phyloP scores from a whole-genome alignment of 2,329 filamentous ascomycete genomes.

The Alternaria arbusti region DNA sequence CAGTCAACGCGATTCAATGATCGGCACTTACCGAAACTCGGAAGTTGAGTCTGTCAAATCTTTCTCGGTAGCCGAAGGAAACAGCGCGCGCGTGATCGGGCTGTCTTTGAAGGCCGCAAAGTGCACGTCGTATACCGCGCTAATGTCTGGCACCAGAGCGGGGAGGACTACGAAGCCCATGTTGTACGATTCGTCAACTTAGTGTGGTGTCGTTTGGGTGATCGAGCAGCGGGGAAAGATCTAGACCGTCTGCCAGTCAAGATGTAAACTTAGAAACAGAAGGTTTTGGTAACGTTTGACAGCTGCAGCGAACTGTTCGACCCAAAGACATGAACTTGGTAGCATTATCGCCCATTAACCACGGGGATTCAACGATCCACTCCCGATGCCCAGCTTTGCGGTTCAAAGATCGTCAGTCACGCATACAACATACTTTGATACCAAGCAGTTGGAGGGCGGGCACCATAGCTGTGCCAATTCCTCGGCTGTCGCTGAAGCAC shows the following conservation, averaged over 20 bases:
- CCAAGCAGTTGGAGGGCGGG: neutral
- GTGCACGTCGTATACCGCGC: constrained; percentile 56
- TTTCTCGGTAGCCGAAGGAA: constrained; percentile 40
- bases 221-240: neutral
- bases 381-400: neutral
- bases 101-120: constrained; percentile 55
- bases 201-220: neutral
- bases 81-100: constrained; percentile 53
- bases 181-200: neutral
- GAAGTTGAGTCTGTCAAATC: constrained; percentile 29
- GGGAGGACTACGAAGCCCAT: constrained; percentile 53
- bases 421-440: constrained; percentile 1
- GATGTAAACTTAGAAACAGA: neutral
- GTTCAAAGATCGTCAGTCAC: neutral
- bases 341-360: neutral
- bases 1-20: neutral
- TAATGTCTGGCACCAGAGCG: constrained; percentile 56
- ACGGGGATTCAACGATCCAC: neutral
- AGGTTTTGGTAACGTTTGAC: neutral
- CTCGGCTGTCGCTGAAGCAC: neutral
- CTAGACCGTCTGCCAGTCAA: neutral
- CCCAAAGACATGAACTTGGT: neutral
- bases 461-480: neutral
- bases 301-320: neutral
- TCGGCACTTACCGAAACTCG: constrained; percentile 29